These are phyloP conservation scores for Rhododendron ovatum DNA, from an alignment of 148 eudicot species.

Conservation along the genomic window DNA sequence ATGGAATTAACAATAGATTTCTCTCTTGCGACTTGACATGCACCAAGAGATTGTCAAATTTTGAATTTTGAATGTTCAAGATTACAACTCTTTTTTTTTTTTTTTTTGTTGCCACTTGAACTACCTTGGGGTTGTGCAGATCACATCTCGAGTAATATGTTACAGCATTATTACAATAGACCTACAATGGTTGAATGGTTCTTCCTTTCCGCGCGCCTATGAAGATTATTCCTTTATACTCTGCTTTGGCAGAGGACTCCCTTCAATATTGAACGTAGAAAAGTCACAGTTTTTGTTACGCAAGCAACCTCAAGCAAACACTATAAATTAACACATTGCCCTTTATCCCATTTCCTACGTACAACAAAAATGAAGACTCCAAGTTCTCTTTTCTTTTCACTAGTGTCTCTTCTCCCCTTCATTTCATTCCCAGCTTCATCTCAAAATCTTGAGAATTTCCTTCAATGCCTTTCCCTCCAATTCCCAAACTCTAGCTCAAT, in stretches of 20 bases:
- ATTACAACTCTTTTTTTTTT: too few relatives aligned
- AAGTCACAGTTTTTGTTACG: not conserved
- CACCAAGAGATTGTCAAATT: too few relatives aligned
- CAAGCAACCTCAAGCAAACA: not conserved
- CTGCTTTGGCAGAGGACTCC: not conserved
- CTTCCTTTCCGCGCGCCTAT: not conserved
- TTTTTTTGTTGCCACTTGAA: too few relatives aligned
- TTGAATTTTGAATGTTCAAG: too few relatives aligned
- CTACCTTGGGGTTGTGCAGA: too few relatives aligned
- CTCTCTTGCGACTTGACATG: too few relatives aligned
- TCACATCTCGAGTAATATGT: not conserved
- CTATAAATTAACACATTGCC: not conserved
- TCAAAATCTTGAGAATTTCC: not conserved
- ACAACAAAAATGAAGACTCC: slow-evolving; percentile 5
- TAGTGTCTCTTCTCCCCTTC: not conserved
- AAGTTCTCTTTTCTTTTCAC: not conserved
- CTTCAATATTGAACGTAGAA: not conserved
- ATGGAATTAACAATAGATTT: too few relatives aligned
- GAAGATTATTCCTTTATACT: not conserved
- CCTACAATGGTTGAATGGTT: not conserved
- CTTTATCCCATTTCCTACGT: not conserved
- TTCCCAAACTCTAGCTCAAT: not conserved
- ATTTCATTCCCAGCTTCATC: not conserved
- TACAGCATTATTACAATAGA: not conserved
- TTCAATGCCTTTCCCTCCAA: not conserved